These are phyloP conservation scores for Leishmania amazonensis DNA, from an alignment of 208 protist species.

Conservation along the genomic window DNA sequence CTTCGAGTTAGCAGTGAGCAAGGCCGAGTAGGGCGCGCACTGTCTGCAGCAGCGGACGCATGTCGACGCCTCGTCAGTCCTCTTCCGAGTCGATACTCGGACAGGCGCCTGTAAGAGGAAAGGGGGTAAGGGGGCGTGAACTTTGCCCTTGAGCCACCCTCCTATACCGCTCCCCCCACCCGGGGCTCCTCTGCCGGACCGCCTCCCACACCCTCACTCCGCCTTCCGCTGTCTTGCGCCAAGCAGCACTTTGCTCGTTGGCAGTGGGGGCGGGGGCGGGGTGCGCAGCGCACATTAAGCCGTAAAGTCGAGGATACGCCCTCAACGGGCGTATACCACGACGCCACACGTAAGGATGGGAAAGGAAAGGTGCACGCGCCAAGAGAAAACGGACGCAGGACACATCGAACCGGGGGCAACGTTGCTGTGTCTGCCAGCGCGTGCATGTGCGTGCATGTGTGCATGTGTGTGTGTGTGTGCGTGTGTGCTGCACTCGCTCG, in stretches of 20 bases:
- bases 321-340: too few relatives aligned
- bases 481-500: background rate
- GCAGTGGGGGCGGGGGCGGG: background rate
- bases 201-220: background rate
- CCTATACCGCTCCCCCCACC: background rate
- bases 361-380: too few relatives aligned
- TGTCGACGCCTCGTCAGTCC: background rate
- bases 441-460: too few relatives aligned
- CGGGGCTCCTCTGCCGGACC: background rate
- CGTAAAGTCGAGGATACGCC: too few relatives aligned
- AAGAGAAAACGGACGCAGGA: too few relatives aligned
- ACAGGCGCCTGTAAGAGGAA: background rate
- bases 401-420: too few relatives aligned
- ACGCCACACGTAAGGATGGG: too few relatives aligned
- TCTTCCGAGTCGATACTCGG: background rate
- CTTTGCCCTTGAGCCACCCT: background rate
- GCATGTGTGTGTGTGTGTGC: background rate
- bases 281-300: too few relatives aligned
- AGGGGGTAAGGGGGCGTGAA: background rate
- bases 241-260: background rate
- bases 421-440: background rate
- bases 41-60: background rate
- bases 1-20: background rate
- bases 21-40: background rate
- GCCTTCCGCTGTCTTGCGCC: background rate